phyloP scores from a whole-genome alignment of 257 asterid species.

The Solanum pennellii region DNA sequence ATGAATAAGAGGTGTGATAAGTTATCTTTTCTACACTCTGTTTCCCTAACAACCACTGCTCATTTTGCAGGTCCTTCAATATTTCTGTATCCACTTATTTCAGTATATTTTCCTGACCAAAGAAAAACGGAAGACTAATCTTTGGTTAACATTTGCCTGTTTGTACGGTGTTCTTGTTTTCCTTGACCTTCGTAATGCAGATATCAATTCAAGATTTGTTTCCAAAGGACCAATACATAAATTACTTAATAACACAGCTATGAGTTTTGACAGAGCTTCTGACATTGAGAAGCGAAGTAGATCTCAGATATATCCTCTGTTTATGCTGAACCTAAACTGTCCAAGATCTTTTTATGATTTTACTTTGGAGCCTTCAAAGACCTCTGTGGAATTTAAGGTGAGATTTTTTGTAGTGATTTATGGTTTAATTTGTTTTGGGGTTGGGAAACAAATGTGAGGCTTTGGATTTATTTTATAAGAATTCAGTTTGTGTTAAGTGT shows the following conservation, averaged over 20 bases:
- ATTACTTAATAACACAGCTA: not conserved
- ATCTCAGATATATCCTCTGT: slow-evolving; percentile 43
- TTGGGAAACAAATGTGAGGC: not conserved
- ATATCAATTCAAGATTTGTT: slow-evolving; percentile 87
- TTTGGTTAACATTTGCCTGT: not conserved
- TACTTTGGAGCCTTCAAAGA: slow-evolving; percentile 53
- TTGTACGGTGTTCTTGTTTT: slow-evolving; percentile 19
- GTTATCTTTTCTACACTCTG: not conserved
- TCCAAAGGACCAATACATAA: not conserved
- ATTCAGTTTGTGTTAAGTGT: not conserved
- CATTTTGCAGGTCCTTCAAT: slow-evolving; percentile 75
- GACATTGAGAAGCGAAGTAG: slow-evolving; percentile 36
- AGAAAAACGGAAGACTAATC: not conserved
- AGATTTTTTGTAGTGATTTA: not conserved
- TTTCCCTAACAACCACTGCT: slow-evolving; percentile 20
- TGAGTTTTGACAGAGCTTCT: not conserved
- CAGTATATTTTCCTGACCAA: not conserved
- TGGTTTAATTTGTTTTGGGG: not conserved
- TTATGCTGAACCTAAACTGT: slow-evolving; percentile 65
- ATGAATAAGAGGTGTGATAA: not conserved
- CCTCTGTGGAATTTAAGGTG: slow-evolving; percentile 81
- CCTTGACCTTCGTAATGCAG: slow-evolving; percentile 23
- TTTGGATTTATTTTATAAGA: not conserved
- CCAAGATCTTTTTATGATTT: slow-evolving; percentile 71
- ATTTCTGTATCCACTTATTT: slow-evolving; percentile 65